These are phyloP conservation scores for Penicillium sp. DNA, from an alignment of 2,329 filamentous ascomycete species.

Conservation along the genomic window DNA sequence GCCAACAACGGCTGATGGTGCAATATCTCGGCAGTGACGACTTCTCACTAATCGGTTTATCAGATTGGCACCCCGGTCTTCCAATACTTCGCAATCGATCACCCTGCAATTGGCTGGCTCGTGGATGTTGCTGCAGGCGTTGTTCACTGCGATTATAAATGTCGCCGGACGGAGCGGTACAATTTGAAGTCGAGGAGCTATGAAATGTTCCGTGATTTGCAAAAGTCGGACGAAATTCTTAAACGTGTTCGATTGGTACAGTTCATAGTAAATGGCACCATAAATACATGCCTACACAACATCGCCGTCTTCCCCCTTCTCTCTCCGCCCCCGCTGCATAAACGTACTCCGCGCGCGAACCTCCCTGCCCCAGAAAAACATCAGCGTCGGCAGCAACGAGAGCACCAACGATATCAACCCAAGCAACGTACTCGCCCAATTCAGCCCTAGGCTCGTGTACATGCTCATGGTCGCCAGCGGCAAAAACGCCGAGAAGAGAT, in stretches of 20 bases:
- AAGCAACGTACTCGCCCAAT: slow-evolving; percentile 48
- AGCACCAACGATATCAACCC: slow-evolving; percentile 45
- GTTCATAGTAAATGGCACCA: not conserved
- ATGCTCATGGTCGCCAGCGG: slow-evolving; percentile 46
- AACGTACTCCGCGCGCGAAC: slow-evolving; percentile 34
- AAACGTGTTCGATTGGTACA: no score
- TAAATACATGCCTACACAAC: not conserved
- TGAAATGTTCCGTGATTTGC: no score
- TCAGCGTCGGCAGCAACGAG: slow-evolving; percentile 38
- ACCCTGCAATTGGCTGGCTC: no score
- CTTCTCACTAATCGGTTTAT: no score
- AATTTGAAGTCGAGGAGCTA: no score
- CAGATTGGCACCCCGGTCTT: no score
- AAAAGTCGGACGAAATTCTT: no score
- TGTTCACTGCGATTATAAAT: no score
- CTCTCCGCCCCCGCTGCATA: slow-evolving; percentile 23
- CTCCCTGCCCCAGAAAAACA: slow-evolving; percentile 43
- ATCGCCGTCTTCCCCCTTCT: not conserved
- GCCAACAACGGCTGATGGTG: not conserved
- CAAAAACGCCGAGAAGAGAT: slow-evolving; percentile 49
- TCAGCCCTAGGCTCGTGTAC: slow-evolving; percentile 42
- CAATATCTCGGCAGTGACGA: not conserved
- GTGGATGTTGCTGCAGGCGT: no score
- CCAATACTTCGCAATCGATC: no score
- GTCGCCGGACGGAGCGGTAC: no score